Base-by-base conservation (phyloP, 2,329 filamentous ascomycete species). In the Fusarium zealandicum region DNA sequence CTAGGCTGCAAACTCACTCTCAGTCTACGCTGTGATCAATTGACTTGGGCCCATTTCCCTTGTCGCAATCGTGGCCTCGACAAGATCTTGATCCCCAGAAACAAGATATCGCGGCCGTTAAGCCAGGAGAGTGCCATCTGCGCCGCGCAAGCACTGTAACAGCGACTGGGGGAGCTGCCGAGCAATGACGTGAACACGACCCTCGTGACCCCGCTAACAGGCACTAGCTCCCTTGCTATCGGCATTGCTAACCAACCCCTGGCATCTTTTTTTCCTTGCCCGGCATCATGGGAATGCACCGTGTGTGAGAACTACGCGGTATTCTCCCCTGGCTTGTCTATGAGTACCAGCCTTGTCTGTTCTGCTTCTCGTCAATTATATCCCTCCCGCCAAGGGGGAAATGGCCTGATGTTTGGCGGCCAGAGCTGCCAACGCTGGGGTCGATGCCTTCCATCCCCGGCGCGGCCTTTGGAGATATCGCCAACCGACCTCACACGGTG, bases 161-260 rank as follows among this genome's bases (percentile, higher is more conserved):
- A 27, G 36, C 40, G 33, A 36, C 10, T 36, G 32, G 35, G 27
- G 16, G 17, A 52, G 44, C 32, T 59, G 14, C 30, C 28, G 17
- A 36, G 40, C 32, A 50, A 61, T 61, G 58, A 61, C 58, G 57
- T 58, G 41, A 37, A 7, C 20, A 43, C 41, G 37, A 11, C 45
- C 57, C 57, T 13, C 32, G 20, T 38, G 27, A 45, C 57, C 47
- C 45, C 42, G 51, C 28, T 31, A 14, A 28, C 16, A 10, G 30
- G 27, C 36, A 28, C 43, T 32, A 33, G 31, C 27, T 16, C 16
- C 25, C 27, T 18, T 35, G 14, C 36, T 13, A 28, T 58, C 57
- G 47, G 57, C 52, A 54, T 27, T 48, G 42, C 39, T 30, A 51
- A 30, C 22, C 27, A 40, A 40, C 32, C 16, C 45, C 44, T 48